Base-by-base conservation (phyloP, 495 filamentous ascomycete genomes). In the Achaetomiella virescens region DNA sequence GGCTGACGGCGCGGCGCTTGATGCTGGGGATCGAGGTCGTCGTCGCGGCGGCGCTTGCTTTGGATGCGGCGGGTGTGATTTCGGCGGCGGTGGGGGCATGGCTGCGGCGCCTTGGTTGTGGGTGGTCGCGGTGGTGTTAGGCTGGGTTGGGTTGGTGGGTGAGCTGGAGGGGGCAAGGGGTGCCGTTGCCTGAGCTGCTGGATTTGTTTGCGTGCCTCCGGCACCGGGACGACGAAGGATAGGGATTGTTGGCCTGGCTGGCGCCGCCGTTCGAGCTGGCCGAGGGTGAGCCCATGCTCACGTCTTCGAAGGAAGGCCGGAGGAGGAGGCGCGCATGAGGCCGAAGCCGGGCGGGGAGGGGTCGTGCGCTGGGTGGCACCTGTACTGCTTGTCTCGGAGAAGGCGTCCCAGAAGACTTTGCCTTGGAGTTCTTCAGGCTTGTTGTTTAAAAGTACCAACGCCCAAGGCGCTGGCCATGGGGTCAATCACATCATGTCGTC, bases 1-100 rank as follows among this genome's bases (percentile, higher is more conserved):
- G 93, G 38, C 88, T 93, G 2, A 99, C 93, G 12, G 93, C 93
- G 31, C 93, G 82, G 18, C 93, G 81, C 71, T 99, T 99, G 74
- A 99, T 88, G 53, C 86, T 85, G 14, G 85, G 8, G 84, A 66
- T 97, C 91, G 55, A 96, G 88, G 59, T 96, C 90, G 65, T 97
- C 93, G 55, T 18, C 18, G 29, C 90, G 81, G 38, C 89, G 80
- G 17, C 91, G 84, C 66, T 96, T 95, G 66, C 77, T 84, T 66
- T 83, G 82, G 45, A 81, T 80, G 59, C 79, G 77, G 52, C 84
- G 78, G 8, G 83, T 81, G 33, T 81, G 33, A 91, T 83, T 47
- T 91, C 89, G 1, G 79, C 81, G 14, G 84, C 80, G 2, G 68
- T 82, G 17, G 78, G 78, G 31, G 33, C 60, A 41, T 35, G 37